Conservation (phyloP, 345 rosid species). For the Viola odorata region DNA sequence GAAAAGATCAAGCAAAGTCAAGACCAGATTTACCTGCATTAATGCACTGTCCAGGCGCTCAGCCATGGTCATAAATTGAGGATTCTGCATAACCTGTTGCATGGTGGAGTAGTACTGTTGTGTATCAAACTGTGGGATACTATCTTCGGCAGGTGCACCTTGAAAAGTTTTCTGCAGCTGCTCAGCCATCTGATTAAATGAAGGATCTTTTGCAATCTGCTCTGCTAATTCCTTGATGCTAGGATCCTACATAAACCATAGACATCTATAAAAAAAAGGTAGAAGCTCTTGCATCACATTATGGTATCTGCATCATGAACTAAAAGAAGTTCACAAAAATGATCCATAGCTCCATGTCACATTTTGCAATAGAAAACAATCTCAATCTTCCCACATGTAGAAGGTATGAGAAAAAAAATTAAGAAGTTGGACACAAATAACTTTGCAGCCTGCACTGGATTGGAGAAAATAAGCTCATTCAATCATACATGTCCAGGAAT, state of each 20-base stretch:
- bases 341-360: background rate
- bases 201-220: constrained; percentile 89
- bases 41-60: constrained; percentile 86
- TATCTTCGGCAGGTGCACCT: constrained; percentile 45
- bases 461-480: too few species aligned
- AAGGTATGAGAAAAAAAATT: too few species aligned
- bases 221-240: constrained; percentile 89
- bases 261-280: background rate
- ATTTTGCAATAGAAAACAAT: too few species aligned
- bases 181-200: constrained; percentile 95
- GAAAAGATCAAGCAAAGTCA: too few species aligned
- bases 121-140: constrained; percentile 62
- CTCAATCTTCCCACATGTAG: too few species aligned
- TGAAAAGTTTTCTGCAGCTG: constrained; percentile 82
- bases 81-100: constrained; percentile 98
- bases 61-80: constrained; percentile 91
- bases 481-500: too few species aligned
- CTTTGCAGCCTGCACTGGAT: too few species aligned
- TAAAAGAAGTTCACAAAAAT: background rate
- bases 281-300: too few species aligned
- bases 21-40: constrained; percentile 39
- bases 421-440: too few species aligned
- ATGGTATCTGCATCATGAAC: background rate
- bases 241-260: constrained; percentile 54
- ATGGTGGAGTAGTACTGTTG: constrained; percentile 73